Evolutionary conservation across 768 basidiomycete species (phyloP).

Genomic region (Termitomyces sp.): DNA sequence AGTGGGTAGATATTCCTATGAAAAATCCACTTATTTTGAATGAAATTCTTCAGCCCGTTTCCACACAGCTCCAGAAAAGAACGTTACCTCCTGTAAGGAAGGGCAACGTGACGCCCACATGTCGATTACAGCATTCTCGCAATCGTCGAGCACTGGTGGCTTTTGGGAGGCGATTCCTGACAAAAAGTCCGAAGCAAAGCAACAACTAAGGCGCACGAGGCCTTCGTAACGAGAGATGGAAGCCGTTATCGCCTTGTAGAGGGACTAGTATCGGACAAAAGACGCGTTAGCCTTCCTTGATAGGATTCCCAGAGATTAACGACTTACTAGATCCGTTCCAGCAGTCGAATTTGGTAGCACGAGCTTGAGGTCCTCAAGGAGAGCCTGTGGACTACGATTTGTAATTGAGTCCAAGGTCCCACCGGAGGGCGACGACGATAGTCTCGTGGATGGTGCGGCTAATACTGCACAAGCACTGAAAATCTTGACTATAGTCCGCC

Average conservation of each 20-base stretch:
- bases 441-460: not conserved
- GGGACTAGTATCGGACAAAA: slow-evolving; percentile 15
- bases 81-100: slow-evolving; percentile 17
- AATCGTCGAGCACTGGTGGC: slow-evolving; percentile 3
- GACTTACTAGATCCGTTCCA: slow-evolving; percentile 29
- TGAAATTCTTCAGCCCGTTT: not conserved
- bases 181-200: slow-evolving; percentile 7
- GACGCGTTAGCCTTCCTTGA: not conserved
- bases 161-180: not conserved
- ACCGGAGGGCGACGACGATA: not conserved
- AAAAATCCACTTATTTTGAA: not conserved
- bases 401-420: slow-evolving; percentile 17
- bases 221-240: slow-evolving; percentile 33
- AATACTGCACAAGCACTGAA: slow-evolving; percentile 34
- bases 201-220: slow-evolving; percentile 25
- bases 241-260: slow-evolving; percentile 34
- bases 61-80: slow-evolving; percentile 25
- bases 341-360: slow-evolving; percentile 19
- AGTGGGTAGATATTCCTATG: not conserved
- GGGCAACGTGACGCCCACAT: slow-evolving; percentile 21
- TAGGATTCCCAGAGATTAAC: not conserved
- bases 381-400: slow-evolving; percentile 10
- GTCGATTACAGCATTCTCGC: slow-evolving; percentile 14
- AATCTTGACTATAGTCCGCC: slow-evolving; percentile 40
- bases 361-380: slow-evolving; percentile 23